These are phyloP conservation scores for Alternaria incomplexa DNA, from an alignment of 2,329 filamentous ascomycete genomes.

Conservation along the genomic window DNA sequence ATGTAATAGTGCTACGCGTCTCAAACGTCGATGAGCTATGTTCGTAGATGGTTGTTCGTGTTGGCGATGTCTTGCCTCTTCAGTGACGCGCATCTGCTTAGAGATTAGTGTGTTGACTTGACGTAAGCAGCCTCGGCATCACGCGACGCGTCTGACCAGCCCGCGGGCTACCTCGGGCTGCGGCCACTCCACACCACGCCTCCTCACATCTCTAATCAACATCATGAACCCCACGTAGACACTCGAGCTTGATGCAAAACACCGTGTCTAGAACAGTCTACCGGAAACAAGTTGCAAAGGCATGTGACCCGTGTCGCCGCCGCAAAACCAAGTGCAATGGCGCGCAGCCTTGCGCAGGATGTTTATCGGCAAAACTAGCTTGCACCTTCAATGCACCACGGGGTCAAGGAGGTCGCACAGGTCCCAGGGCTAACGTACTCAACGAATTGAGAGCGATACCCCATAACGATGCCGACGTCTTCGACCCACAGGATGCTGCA, in stretches of 20 bases:
- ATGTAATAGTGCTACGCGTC: not conserved
- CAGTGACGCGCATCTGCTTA: not conserved
- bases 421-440: slow-evolving; percentile 70
- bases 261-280: not conserved
- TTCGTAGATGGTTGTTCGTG: not conserved
- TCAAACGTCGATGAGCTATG: not conserved
- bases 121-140: not conserved
- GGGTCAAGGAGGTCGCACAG: slow-evolving; percentile 13
- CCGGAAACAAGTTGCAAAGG: slow-evolving; percentile 49
- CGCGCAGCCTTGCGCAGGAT: slow-evolving; percentile 73
- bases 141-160: not conserved
- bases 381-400: slow-evolving; percentile 42
- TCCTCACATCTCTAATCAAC: not conserved
- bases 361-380: slow-evolving; percentile 59
- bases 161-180: not conserved
- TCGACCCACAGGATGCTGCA: not conserved
- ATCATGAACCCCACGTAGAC: not conserved
- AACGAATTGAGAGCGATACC: slow-evolving; percentile 74
- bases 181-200: not conserved
- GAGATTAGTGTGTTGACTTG: not conserved
- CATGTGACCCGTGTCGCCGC: slow-evolving; percentile 76
- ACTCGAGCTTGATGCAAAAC: slow-evolving; percentile 4
- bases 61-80: not conserved
- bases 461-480: slow-evolving; percentile 1
- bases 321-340: slow-evolving; percentile 78